Evolutionary conservation across 441 rosid species (phyloP), one percentile per base, ranked within the genome.

Genomic region (Euphorbia schlechtendalii): DNA sequence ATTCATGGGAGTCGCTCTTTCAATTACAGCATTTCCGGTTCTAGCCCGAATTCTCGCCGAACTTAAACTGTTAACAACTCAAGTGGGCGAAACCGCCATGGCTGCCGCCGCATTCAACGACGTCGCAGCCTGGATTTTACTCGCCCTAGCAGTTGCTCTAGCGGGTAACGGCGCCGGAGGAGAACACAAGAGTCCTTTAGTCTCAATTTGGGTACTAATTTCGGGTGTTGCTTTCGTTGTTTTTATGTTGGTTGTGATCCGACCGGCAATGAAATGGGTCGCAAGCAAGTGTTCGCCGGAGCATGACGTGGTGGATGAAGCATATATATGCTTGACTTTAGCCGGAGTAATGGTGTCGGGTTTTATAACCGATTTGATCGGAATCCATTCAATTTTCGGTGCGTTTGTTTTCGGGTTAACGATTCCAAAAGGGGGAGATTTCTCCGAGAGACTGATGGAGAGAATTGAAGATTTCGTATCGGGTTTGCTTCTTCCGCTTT

Each of bases 311-410:
- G 76, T 86, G 0, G 76, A 80, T 12, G 92, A 89, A 63, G 76
- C 81, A 13, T 86, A 62, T 69, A 82, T 86, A 25, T 85, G 90
- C 36, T 71, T 86, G 62, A 86, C 93, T 3, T 72, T 89, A 46
- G 80, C 82, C 0, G 89, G 92, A 1, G 90, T 89, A 1, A 77
- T 89, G 86, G 66, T 82, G n/a, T 85, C 90, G 3, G 96, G 89
- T 13, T 82, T 89, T 56, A 68, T 76, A 62, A 86, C 96, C 1
- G 90, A 86, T 43, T 27, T 86, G 0, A 85, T 86, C 20, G 93
- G 96, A 17, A 89, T 89, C 67, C 96, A 89, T 60, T 67, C 90
- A 0, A 89, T 86, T 0, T 89, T 89, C 22, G 92, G 92, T 0
- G 93, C 83, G 0, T 88, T 86, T 67, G 78, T 86, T 40, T 84